Evolutionary conservation across 306 rosid species (phyloP).

Genomic region (Acmispon strigosus): DNA sequence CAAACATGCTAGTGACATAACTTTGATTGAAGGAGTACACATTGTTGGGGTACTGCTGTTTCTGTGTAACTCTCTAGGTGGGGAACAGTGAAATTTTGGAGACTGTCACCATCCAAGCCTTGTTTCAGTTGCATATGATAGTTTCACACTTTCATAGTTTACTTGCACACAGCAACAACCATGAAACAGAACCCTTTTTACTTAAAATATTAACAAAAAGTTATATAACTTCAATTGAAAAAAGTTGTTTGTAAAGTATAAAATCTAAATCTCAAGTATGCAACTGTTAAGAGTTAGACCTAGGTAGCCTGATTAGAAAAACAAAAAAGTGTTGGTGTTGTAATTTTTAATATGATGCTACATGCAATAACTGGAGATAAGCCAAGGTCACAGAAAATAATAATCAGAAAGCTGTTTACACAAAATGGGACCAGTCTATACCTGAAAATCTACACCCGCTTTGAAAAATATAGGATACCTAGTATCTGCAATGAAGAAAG

Average conservation of each 20-base stretch:
- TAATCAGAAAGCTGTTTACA: slow-evolving; percentile 5
- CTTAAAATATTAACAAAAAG: neutral
- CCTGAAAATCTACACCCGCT: slow-evolving; percentile 50
- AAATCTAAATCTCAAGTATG: neutral
- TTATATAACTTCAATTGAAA: neutral
- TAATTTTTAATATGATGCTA: neutral
- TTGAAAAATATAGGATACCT: slow-evolving; percentile 28
- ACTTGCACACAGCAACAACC: slow-evolving; percentile 10
- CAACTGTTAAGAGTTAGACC: neutral
- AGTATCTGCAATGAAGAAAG: slow-evolving; percentile 36
- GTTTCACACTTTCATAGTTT: neutral
- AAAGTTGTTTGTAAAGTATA: neutral
- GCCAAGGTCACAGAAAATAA: neutral
- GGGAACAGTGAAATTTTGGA: slow-evolving; percentile 1
- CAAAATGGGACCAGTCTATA: slow-evolving; percentile 21
- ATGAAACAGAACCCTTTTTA: neutral
- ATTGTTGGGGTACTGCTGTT: neutral
- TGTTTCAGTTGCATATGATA: slow-evolving; percentile 2
- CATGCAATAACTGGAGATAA: slow-evolving; percentile 9
- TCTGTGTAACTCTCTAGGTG: neutral
- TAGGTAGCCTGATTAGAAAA: neutral
- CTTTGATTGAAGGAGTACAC: too few species aligned
- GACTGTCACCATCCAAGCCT: slow-evolving; percentile 13
- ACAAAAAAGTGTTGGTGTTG: neutral
- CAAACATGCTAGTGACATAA: too few species aligned